Base-by-base conservation (phyloP, 2,329 filamentous ascomycete genomes). In the Clarireedia sp. region DNA sequence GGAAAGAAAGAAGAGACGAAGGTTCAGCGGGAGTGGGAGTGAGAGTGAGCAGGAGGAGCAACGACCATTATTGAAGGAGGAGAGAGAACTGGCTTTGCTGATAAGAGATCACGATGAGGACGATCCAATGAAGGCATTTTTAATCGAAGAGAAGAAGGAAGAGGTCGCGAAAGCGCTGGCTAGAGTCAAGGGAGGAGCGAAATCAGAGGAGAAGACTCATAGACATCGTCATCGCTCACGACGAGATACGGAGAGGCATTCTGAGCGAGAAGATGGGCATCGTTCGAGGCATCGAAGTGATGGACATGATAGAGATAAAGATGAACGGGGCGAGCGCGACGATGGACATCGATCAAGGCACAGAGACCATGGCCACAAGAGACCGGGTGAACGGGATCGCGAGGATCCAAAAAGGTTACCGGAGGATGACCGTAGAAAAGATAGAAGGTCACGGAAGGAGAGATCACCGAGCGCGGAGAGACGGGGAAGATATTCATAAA, bases 111-210 rank as follows among this genome's bases (percentile, higher is more conserved):
- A 95, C 61, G 94, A 97, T 62, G 91, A 96, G 23, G 92, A 97
- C 59, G 94, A 99, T 69, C 94, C 94, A 0, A 99, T 99, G 94
- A 96, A 96, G 72, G 83, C 82, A 38, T 96, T 89, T 65, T 69
- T 97, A 60, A 83, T 96, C 51, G 82, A 92, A 60, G 87, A 95
- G 72, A 96, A 97, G 78, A 90, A 88, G 71, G 89, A 90, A 68
- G 89, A 96, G 69, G 81, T 96, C 12, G 83, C 87, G 54, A 79
- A 81, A 57, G 91, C 89, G 3, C 71, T 87, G 63, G 75, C 77
- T 60, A 78, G 72, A 63, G 68, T 78, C 51, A 75, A 77, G 72
- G 55, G 46, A 26, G 53, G 55, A 23, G 63, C 63, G 40, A 59
- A 60, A 36, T 40, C 54, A 2, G 59, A 63, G 45, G 53, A 60